These are phyloP conservation scores for Pseudodiploospora longispora DNA, from an alignment of 2,329 filamentous ascomycete genomes.

Conservation along the genomic window DNA sequence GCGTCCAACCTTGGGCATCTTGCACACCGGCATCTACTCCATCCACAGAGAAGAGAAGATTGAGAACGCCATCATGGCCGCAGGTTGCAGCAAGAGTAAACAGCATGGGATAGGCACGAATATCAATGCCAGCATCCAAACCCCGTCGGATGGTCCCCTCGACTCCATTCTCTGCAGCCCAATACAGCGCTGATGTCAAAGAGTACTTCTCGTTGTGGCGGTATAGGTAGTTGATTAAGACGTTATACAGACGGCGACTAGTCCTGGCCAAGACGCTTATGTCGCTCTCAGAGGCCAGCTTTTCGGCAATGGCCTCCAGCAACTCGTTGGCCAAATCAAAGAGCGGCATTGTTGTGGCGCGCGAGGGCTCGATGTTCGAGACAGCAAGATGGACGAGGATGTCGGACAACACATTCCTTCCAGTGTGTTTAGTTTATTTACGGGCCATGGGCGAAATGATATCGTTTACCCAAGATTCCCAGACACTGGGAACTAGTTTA, in stretches of 20 bases:
- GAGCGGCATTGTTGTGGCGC: background rate
- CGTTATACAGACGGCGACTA: conserved; percentile 1
- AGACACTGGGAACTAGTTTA: no score
- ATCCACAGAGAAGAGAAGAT: conserved; percentile 1
- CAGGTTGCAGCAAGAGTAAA: conserved; percentile 1
- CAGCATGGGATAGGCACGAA: conserved; percentile 2
- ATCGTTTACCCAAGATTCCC: no score
- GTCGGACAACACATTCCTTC: no score
- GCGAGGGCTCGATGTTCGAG: background rate
- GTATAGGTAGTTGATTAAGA: conserved; percentile 7
- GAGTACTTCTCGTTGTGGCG: conserved; percentile 1
- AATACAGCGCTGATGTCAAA: conserved; percentile 1
- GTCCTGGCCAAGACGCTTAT: conserved; percentile 3
- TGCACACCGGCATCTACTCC: background rate
- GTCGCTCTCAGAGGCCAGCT: conserved; percentile 1
- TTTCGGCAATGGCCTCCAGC: conserved; percentile 2
- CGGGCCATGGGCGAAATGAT: no score
- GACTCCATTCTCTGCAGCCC: conserved; percentile 3
- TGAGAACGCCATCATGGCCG: conserved; percentile 1
- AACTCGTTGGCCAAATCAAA: conserved; percentile 4
- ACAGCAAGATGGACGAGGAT: no score
- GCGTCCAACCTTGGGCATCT: conserved; percentile 3
- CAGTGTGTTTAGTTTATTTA: no score
- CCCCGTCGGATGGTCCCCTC: conserved; percentile 1
- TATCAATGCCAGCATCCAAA: conserved; percentile 1